Evolutionary conservation across 176 grass and related monocot species (phyloP).

Genomic region (Poa pratensis): DNA sequence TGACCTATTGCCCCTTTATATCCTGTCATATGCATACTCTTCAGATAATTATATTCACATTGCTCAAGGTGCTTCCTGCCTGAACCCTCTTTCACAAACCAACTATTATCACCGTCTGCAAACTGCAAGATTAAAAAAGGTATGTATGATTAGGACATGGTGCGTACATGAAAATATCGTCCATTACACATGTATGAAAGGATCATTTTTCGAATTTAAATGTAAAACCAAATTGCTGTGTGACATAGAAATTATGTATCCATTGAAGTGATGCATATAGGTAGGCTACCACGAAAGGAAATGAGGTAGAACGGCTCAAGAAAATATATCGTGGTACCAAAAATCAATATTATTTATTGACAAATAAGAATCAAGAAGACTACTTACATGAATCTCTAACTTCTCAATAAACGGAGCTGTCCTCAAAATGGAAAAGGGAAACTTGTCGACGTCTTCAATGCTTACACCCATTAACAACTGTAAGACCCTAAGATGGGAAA

Average conservation of each 20-base stretch:
- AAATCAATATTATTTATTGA: neutral
- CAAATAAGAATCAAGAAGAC: neutral
- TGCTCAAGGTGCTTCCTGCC: neutral
- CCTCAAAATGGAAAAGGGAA: neutral
- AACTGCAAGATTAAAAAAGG: conserved; percentile 1
- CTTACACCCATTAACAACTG: neutral
- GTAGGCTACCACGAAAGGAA: neutral
- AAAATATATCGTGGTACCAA: neutral
- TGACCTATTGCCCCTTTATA: neutral
- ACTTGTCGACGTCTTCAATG: neutral
- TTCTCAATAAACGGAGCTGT: conserved; percentile 11
- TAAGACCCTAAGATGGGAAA: conserved; percentile 10
- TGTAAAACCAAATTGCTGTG: neutral
- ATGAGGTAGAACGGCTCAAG: neutral
- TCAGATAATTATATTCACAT: conserved; percentile 10
- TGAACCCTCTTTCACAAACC: neutral
- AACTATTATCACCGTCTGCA: neutral
- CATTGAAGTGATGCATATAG: neutral
- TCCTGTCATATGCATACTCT: neutral
- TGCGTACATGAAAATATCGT: no score
- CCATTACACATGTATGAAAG: no score
- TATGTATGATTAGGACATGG: neutral
- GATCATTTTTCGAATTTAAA: no score
- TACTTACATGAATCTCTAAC: conserved; percentile 13
- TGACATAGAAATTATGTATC: neutral